A percentile compares a stretch with the other conserved stretches of the same genome.
phyloP scores from a whole-genome alignment of 2,329 filamentous ascomycete species.

The Aspergillus uvarum region DNA sequence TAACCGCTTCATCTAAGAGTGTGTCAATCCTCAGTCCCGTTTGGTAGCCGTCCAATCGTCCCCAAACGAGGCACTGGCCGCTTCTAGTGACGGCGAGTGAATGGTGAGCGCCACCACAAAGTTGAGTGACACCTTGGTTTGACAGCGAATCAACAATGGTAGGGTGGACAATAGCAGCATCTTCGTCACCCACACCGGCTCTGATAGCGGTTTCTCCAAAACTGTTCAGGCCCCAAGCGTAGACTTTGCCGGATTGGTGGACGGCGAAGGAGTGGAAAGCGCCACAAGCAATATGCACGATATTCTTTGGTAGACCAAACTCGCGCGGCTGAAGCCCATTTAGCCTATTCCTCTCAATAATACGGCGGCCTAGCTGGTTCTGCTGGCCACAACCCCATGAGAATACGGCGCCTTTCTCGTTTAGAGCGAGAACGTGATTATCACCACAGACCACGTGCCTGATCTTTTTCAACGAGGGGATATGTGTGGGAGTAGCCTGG shows the following conservation, averaged over 20 bases:
- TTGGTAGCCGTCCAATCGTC: constrained; percentile 60
- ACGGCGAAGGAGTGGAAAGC: constrained; percentile 81
- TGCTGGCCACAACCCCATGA: constrained; percentile 68
- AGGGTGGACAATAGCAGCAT: constrained; percentile 71
- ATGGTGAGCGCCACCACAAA: constrained; percentile 75
- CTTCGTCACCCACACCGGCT: constrained; percentile 63
- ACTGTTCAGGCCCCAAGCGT: constrained; percentile 83
- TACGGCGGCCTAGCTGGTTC: constrained; percentile 65
- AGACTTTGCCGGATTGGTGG: constrained; percentile 67
- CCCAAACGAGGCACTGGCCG: constrained; percentile 60
- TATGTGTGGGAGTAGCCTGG: constrained; percentile 47
- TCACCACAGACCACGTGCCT: constrained; percentile 55
- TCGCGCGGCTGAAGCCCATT: constrained; percentile 58
- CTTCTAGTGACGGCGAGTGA: constrained; percentile 58
- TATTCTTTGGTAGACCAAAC: constrained; percentile 58
- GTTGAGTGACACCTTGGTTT: constrained; percentile 62
- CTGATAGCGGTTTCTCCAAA: constrained; percentile 75
- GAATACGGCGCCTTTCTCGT: constrained; percentile 59
- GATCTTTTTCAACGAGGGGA: constrained; percentile 55
- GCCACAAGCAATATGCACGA: constrained; percentile 65
- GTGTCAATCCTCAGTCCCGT: constrained; percentile 60
- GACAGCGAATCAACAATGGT: constrained; percentile 65
- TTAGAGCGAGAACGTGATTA: constrained; percentile 59
- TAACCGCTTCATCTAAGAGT: constrained; percentile 58
- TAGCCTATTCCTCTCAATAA: constrained; percentile 58